These are phyloP conservation scores for Polytrichum commune DNA, from an alignment of 225 moss, liverwort and hornwort species.

Conservation along the genomic window DNA sequence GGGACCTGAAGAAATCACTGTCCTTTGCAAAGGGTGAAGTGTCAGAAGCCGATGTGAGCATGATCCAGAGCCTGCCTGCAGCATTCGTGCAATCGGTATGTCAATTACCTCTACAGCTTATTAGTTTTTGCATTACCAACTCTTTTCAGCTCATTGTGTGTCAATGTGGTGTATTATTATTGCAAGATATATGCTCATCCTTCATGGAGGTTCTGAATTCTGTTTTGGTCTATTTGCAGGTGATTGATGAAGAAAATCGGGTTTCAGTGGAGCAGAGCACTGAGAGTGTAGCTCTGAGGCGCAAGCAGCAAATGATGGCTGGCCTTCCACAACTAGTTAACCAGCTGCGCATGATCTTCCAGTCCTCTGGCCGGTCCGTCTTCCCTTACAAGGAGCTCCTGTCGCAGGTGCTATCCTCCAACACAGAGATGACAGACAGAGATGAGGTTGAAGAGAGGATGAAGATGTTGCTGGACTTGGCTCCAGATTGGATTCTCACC, in stretches of 20 bases:
- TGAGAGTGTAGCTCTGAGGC: conserved; percentile 36
- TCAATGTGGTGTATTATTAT: too few relatives aligned
- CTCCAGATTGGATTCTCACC: conserved; percentile 81
- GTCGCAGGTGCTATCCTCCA: conserved; percentile 61
- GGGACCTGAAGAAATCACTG: conserved; percentile 23
- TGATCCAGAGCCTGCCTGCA: conserved; percentile 65
- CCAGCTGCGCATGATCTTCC: conserved; percentile 88
- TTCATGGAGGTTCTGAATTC: too few relatives aligned
- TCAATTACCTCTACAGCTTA: neutral
- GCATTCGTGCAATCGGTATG: conserved; percentile 78
- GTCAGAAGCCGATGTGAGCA: conserved; percentile 56
- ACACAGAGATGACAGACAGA: conserved; percentile 69
- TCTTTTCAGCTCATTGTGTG: too few relatives aligned
- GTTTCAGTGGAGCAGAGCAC: conserved; percentile 48
- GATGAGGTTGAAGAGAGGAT: conserved; percentile 80
- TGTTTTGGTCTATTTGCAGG: conserved; percentile 28
- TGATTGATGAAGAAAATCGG: conserved; percentile 68
- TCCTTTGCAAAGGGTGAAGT: conserved; percentile 36
- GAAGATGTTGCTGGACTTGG: conserved; percentile 68
- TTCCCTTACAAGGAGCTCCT: conserved; percentile 73
- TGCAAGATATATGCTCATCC: too few relatives aligned
- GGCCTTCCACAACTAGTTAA: conserved; percentile 82
- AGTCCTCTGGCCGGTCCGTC: conserved; percentile 79
- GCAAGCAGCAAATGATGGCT: conserved; percentile 71
- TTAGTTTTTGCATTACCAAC: too few relatives aligned